Evolutionary conservation across 2,329 filamentous ascomycete genomes (phyloP), one percentile per base, ranked within the genome.

Genomic region (Neophaeococcomyces aloes): DNA sequence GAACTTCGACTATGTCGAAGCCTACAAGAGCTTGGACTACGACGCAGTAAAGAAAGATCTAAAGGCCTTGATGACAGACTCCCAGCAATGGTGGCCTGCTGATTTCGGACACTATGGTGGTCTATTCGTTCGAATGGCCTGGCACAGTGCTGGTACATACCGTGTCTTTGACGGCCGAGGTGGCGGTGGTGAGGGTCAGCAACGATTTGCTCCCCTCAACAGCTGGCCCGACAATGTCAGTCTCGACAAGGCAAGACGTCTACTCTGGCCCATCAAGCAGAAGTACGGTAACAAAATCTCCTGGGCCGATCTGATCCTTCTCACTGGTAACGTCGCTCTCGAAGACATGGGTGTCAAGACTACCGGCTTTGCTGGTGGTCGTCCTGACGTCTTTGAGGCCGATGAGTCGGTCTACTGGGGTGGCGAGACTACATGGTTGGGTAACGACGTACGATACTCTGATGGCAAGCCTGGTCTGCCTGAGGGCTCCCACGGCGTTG

Each of bases 211-310:
- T 42, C 83, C 83, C 4, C 76, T 87, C 59, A 86, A 86, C 74
- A 78, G 78, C 69, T 87, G 83, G 83, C 83, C 83, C 32, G 83
- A 87, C 66, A 87, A 87, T 53, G 79, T 78, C 57, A 79, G 71
- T 55, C 74, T 87, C 42, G 83, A 87, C 74, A 87, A 87, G 74
- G 83, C 82, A 25, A 82, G 83, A 45, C 81, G 83, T 51, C 75
- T 87, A 44, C 68, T 87, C 32, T 86, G 81, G 79, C 83, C 83
- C 45, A 78, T 87, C 67, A 87, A 87, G 75, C 81, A 85, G 56
- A 87, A 87, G 72, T 87, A 87, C 53, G 83, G 83, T 61, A 78
- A 77, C 71, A 85, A 83, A 70, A 82, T 87, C 63, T 86, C 83
- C 0, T 87, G 83, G 83, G 79, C 82, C 18, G 83, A 87, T 59